Base-by-base conservation (phyloP, 2,329 filamentous ascomycete genomes). In the Aspergillus quadrilineatus region DNA sequence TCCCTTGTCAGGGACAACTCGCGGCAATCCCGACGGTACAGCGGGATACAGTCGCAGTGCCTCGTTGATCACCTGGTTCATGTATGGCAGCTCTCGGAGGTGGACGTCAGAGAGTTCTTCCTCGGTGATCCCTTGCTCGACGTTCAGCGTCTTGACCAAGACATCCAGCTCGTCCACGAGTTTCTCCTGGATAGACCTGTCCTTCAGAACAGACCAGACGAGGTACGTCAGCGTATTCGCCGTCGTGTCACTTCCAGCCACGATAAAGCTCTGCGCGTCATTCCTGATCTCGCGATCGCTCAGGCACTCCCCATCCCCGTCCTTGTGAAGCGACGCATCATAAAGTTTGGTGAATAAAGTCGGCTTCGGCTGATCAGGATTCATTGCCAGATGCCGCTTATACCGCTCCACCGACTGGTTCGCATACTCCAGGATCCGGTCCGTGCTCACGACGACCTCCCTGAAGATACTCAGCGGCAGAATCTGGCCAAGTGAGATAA, bases 11-110 rank as follows among this genome's bases (percentile, higher is more conserved):
- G 84, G 83, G 0, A 79, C 80, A 17, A 79, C 70, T 2, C 84
- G 77, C 2, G 82, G 82, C 58, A 85, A 78, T 0, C 75, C 76
- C 0, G 82, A 82, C 0, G 83, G 82, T 8, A 85, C 82, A 0
- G 83, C 79, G 0, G 82, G 75, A 55, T 85, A 79, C 1, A 84
- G 74, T 1, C 84, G 79, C 32, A 86, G 73, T 0, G 83, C 82
- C 65, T 87, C 84, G 66, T 77, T 77, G n/a, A 86, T 60, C 2
- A 85, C 73, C n/a, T 82, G 81, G 56, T 86, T 76, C 1, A 87
- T 72, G 4, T 84, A 65, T 1, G 81, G 79, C 0, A 86, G 72
- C 1, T 63, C 63, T 47, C 85, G 80, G 0, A 87, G 65, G 67
- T 72, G 65, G 72, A 79, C 50, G 22, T 70, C 64, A 0, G 51